These are phyloP conservation scores for Ascochyta clinopodiicola DNA, from an alignment of 2,329 filamentous ascomycete species.

Conservation along the genomic window DNA sequence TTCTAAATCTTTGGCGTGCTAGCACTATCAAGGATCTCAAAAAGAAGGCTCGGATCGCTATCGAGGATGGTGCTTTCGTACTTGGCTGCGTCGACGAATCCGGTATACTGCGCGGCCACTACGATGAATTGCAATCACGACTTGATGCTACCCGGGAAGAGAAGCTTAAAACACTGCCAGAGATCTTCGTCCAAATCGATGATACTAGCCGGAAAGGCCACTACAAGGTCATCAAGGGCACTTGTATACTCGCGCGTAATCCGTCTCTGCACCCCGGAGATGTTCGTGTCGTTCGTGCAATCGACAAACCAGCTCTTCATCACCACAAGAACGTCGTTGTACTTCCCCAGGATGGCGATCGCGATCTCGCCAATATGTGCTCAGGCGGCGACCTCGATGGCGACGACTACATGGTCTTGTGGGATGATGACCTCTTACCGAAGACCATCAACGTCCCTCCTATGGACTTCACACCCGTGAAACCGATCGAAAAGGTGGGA, in stretches of 20 bases:
- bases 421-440: constrained; percentile 75
- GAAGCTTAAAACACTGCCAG: constrained; percentile 62
- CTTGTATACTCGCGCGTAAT: constrained; percentile 88
- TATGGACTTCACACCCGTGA: constrained; percentile 75
- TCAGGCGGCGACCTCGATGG: constrained; percentile 96
- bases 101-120: constrained; percentile 74
- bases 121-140: constrained; percentile 53
- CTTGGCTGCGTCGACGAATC: constrained; percentile 91
- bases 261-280: constrained; percentile 94
- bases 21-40: constrained; percentile 92
- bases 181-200: constrained; percentile 88
- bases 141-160: constrained; percentile 55
- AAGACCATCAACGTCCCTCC: constrained; percentile 72
- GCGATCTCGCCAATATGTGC: constrained; percentile 90
- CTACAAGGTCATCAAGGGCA: constrained; percentile 72
- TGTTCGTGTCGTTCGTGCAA: constrained; percentile 83
- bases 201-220: constrained; percentile 59
- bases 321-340: constrained; percentile 88
- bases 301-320: constrained; percentile 73
- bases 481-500: constrained; percentile 62
- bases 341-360: constrained; percentile 81
- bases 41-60: constrained; percentile 84
- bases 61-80: constrained; percentile 85
- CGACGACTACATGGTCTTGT: constrained; percentile 93
- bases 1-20: constrained; percentile 83